Conservation (phyloP, 1,284 basidiomycete genomes). For the Vanrija sp. region DNA sequence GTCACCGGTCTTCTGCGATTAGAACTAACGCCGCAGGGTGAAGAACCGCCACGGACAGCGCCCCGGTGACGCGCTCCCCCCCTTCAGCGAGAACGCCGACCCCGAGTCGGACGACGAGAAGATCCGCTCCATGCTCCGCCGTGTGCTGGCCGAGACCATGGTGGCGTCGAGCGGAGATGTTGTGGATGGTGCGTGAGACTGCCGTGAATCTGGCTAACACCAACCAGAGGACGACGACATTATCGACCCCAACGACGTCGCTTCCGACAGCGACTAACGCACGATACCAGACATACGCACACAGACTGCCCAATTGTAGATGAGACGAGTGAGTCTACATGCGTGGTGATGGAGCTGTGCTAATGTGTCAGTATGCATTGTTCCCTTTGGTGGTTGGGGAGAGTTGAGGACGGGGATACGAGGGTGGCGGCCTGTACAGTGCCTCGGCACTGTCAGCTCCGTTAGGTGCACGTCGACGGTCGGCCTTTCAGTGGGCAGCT, state of each 20-base stretch:
- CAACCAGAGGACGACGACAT: conserved; percentile 34
- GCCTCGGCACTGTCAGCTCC: too few relatives aligned
- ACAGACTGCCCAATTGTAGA: not conserved
- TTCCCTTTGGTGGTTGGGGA: not conserved
- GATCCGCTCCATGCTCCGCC: conserved; percentile 36
- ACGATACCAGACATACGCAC: not conserved
- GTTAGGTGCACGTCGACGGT: too few relatives aligned
- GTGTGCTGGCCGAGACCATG: conserved; percentile 37
- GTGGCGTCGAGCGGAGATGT: conserved; percentile 42
- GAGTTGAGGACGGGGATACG: too few relatives aligned
- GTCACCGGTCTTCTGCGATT: conserved; percentile 25
- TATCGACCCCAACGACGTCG: conserved; percentile 44
- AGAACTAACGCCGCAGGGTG: conserved; percentile 53
- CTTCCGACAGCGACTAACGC: conserved; percentile 38
- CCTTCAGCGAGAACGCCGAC: conserved; percentile 27
- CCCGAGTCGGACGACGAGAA: conserved; percentile 41
- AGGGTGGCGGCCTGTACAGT: too few relatives aligned
- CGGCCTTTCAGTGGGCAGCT: too few relatives aligned
- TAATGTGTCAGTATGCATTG: not conserved
- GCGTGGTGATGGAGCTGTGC: not conserved
- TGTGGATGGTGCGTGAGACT: conserved; percentile 39
- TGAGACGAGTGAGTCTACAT: not conserved
- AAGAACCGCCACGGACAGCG: conserved; percentile 67
- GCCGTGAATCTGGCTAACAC: too few relatives aligned
- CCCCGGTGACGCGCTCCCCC: conserved; percentile 58